Base-by-base conservation (phyloP, 805 yeast species). In the Candida coleopterorum region DNA sequence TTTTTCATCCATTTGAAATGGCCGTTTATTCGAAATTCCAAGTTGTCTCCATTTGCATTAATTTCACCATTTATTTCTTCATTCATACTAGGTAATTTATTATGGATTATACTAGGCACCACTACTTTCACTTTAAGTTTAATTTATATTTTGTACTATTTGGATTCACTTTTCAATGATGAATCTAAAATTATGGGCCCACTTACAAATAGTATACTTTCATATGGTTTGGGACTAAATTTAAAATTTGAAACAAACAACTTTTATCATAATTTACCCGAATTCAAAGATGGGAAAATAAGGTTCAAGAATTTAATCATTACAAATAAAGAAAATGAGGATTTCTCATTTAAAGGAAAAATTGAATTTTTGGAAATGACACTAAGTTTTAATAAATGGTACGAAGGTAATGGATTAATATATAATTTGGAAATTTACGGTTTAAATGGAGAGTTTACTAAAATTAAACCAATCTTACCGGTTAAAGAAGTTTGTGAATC, bases 81-180 rank as follows among this genome's bases (percentile, higher is more conserved):
- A 78, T 52, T 74, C 9, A 62, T 75, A 21, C 72, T 75, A 77
- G 81, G 80, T 1, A 71, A 75, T 46, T 55, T 74, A 15, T 50
- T 75, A 25, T 75, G 79, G 79, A 59, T 75, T 12, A 50, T 74
- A 10, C 55, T 75, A 37, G 81, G 81, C 3, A 75, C 81, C 3
- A 75, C 81, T 7, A 75, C 80, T 1, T 75, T 75, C 48, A 68
- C 68, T 7, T 68, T 77, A 25, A 59, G 66, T 22, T 42, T 68
- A 6, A 60, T 75, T 49, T 73, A 74, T 47, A 46, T 70, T 1
- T 52, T 71, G 4, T 68, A 75, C 43, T 33, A 25, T 25, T 25
- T 33, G 6, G 17, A 33, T 12, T 25, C 29, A 5, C 20, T 33
- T n/a, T 25, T 33, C 9, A 25, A 18, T 11, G 56, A 61, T 42